phyloP scores from a whole-genome alignment of 306 rosid species.

The Quercus wislizeni region DNA sequence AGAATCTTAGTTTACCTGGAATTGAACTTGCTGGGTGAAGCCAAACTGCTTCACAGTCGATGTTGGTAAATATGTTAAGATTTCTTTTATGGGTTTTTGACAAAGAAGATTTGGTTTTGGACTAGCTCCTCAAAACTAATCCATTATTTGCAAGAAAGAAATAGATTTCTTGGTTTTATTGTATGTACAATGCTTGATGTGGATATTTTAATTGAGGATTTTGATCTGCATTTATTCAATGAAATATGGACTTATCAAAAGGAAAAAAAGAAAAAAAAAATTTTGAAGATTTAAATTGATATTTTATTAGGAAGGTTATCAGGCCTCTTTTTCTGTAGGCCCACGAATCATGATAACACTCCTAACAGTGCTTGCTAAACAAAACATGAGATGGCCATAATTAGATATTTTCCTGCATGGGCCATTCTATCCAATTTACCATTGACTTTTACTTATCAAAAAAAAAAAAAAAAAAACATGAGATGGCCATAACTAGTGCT shows the following conservation, averaged over 20 bases:
- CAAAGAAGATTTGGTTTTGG: neutral
- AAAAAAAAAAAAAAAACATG: neutral
- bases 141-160: neutral
- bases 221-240: neutral
- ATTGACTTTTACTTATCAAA: too few species aligned
- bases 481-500: neutral
- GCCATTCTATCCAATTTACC: too few species aligned
- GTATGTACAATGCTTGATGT: neutral
- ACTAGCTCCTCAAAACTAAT: neutral
- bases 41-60: neutral
- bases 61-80: neutral
- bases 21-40: neutral
- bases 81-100: neutral
- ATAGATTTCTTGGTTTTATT: neutral
- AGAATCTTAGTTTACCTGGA: neutral
- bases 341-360: neutral
- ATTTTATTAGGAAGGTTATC: neutral
- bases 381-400: neutral
- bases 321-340: neutral
- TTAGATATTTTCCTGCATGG: neutral
- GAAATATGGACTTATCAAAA: too few species aligned
- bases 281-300: neutral
- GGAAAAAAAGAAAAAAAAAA: too few species aligned
- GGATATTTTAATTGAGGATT: neutral
- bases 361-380: neutral